Evolutionary conservation across 441 rosid species (phyloP), one percentile per base, ranked within the genome.

Genomic region (Adansonia gregorii): DNA sequence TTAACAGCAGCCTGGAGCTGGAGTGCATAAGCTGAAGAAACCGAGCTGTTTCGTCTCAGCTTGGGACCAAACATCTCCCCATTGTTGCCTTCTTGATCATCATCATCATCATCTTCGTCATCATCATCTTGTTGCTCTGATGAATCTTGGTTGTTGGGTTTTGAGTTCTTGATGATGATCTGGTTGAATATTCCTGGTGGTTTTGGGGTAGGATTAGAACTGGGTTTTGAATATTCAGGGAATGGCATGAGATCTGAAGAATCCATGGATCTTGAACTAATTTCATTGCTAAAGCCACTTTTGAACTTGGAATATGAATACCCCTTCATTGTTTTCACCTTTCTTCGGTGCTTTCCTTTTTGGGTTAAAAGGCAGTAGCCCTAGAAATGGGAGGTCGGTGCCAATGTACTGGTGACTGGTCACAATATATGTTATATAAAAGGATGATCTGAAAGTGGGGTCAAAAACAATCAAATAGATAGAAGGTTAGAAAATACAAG

Each of bases 251-350:
- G 80, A 80, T 89, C 88, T 19, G 79, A 67, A 68, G 88, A 76
- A 55, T 88, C 89, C 67, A 73, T 73, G 72, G 90, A 85, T 81
- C 78, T 87, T 74, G 89, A 82, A 39, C 77, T 79, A 24, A 24
- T 24, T 76, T 75, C 48, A 49, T 79, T 41, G 66, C 75, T 66
- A 8, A 20, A 24, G 19, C 48, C 17, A 27, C 58, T 74, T 70
- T 77, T 87, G 81, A 94, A 88, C 89, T 88, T 92, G 77, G 93
- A 83, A 72, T 91, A 90, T 73, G 93, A 82, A 75, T 92, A 88
- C 39, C 89, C 86, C 76, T 80, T 89, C 97, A 91, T 92, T 67
- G 27, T 8, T 73, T 52, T 69, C 24, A n/a, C 8, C 52, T 20
- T 20, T 17, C 15, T 49, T 48, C 22, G 41, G 73, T 48, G 2